Conservation (phyloP, 192 early-diverging fungal genomes). For the Dissophora ornata region DNA sequence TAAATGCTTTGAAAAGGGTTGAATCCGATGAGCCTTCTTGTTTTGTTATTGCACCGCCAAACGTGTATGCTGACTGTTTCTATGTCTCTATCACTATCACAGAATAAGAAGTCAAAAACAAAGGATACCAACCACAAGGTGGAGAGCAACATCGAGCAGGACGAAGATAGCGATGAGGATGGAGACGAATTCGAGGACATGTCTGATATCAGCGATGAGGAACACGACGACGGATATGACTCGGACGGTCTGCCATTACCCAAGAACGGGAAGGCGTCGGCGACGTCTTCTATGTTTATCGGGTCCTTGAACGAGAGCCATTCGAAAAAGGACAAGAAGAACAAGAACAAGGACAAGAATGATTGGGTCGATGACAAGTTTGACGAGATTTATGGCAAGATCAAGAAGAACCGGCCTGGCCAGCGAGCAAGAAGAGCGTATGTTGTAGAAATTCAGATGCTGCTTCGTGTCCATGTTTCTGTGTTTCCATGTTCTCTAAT, state of each 20-base stretch:
- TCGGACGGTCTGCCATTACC: conserved; percentile 47
- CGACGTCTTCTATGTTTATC: conserved; percentile 44
- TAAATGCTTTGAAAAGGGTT: not conserved
- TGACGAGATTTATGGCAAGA: conserved; percentile 62
- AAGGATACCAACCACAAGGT: conserved; percentile 37
- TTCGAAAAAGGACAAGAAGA: conserved; percentile 42
- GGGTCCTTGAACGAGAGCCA: conserved; percentile 37
- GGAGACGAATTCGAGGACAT: conserved; percentile 14
- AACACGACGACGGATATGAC: conserved; percentile 49
- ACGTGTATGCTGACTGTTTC: too few relatives aligned
- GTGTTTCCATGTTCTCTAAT: too few relatives aligned
- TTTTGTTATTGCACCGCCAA: not conserved
- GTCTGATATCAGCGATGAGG: conserved; percentile 33
- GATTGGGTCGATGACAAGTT: conserved; percentile 44
- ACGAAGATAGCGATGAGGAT: conserved; percentile 19
- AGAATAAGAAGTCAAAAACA: conserved; percentile 27
- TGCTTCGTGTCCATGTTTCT: too few relatives aligned
- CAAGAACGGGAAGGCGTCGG: conserved; percentile 16
- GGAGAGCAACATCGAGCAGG: conserved; percentile 40
- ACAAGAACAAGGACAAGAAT: conserved; percentile 45
- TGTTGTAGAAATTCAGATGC: not conserved
- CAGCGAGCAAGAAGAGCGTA: conserved; percentile 64
- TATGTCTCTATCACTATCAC: too few relatives aligned
- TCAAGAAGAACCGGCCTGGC: conserved; percentile 66
- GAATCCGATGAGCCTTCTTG: not conserved